Conservation (phyloP, 2,329 filamentous ascomycete species). For the Pseudocercospora musae region DNA sequence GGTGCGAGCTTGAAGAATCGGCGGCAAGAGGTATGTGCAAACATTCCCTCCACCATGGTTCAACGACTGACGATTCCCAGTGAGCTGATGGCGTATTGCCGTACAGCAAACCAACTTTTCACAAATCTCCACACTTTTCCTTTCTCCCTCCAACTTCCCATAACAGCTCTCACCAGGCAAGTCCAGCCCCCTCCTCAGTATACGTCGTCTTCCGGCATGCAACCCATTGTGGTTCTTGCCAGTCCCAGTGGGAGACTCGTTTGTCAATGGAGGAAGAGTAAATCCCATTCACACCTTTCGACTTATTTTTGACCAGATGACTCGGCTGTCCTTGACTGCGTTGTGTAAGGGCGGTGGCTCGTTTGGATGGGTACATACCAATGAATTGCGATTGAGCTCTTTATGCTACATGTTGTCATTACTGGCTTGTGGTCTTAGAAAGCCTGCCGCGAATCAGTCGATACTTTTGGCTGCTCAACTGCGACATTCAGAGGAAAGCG, state of each 20-base stretch:
- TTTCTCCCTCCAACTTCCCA: neutral
- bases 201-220: conserved; percentile 12
- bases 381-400: neutral
- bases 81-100: neutral
- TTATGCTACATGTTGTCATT: neutral
- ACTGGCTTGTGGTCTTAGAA: too few species aligned
- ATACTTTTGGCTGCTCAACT: too few species aligned
- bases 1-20: neutral
- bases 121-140: neutral
- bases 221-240: neutral
- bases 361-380: neutral
- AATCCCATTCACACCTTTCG: neutral
- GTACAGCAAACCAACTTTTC: neutral
- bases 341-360: conserved; percentile 1
- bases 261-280: conserved; percentile 12
- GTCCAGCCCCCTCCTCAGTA: conserved; percentile 9
- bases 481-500: neutral
- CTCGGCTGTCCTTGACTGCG: conserved; percentile 7
- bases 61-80: neutral
- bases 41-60: neutral
- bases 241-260: conserved; percentile 13
- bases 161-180: neutral
- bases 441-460: neutral
- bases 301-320: conserved; percentile 9
- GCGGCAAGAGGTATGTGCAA: neutral